A percentile compares a stretch with the other conserved stretches of the same genome.
These are phyloP conservation scores for Cryptococcus maquisensis DNA, from an alignment of 1,284 basidiomycete genomes.

Conservation along the genomic window DNA sequence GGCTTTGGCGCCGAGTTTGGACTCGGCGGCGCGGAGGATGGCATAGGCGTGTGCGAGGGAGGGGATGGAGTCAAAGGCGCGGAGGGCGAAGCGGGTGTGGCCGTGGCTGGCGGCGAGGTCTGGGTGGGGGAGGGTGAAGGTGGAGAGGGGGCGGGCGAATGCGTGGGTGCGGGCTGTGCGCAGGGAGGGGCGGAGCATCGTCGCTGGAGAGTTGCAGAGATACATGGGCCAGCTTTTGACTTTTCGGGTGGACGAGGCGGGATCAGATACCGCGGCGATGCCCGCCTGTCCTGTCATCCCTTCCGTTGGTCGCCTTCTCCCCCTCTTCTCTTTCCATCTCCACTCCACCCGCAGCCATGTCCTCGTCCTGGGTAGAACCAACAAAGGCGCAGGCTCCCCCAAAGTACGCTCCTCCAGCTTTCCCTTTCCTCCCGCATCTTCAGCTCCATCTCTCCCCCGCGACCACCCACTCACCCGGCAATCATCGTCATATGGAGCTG, in stretches of 20 bases:
- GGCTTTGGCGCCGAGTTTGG: conserved; percentile 22
- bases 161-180: not conserved
- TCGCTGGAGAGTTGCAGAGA: too few relatives aligned
- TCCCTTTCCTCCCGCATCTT: not conserved
- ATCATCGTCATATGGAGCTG: too few relatives aligned
- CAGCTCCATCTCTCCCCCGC: not conserved
- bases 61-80: conserved; percentile 13
- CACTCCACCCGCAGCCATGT: not conserved
- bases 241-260: too few relatives aligned
- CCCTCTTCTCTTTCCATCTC: not conserved
- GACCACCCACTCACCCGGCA: not conserved
- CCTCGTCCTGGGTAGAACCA: conserved; percentile 21
- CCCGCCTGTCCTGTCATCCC: too few relatives aligned
- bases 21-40: conserved; percentile 30
- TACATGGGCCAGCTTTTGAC: too few relatives aligned
- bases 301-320: too few relatives aligned
- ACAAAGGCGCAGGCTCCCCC: conserved; percentile 36
- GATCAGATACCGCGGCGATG: too few relatives aligned
- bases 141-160: conserved; percentile 1
- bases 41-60: conserved; percentile 25
- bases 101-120: conserved; percentile 18
- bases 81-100: conserved; percentile 18
- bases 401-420: conserved; percentile 32
- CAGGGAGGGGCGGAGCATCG: too few relatives aligned
- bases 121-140: conserved; percentile 26